These are phyloP conservation scores for Nematocida displodere DNA, from an alignment of 371 early-diverging fungal genomes.

Conservation along the genomic window DNA sequence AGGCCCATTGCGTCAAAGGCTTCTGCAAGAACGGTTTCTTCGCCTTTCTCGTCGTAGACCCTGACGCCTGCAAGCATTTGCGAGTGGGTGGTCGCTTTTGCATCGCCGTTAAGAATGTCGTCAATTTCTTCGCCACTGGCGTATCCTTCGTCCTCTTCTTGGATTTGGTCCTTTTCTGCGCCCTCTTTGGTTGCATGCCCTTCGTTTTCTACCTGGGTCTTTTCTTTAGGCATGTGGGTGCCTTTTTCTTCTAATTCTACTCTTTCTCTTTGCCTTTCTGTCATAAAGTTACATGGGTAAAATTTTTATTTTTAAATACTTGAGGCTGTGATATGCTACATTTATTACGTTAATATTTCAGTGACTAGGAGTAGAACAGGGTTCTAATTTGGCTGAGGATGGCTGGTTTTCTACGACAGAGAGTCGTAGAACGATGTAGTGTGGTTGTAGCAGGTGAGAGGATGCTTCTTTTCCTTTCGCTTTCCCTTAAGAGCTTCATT, in stretches of 20 bases:
- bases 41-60: conserved; percentile 40
- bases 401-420: conserved; percentile 6
- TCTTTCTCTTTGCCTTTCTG: conserved; percentile 37
- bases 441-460: not conserved
- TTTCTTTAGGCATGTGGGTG: not conserved
- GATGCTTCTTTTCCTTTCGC: not conserved
- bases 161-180: not conserved
- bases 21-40: conserved; percentile 55
- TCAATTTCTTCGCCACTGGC: conserved; percentile 27
- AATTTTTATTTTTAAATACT: conserved; percentile 50
- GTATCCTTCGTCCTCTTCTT: conserved; percentile 11
- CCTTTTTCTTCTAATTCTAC: not conserved
- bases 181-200: not conserved
- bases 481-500: conserved; percentile 3
- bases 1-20: conserved; percentile 67
- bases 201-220: conserved; percentile 9
- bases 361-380: too few relatives aligned
- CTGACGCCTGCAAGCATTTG: conserved; percentile 35
- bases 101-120: not conserved
- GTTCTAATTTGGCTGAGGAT: too few relatives aligned
- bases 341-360: too few relatives aligned
- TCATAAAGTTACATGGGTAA: conserved; percentile 54
- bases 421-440: conserved; percentile 32
- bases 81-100: not conserved
- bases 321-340: too few relatives aligned